These are phyloP conservation scores for Komagataella mondaviorum DNA, from an alignment of 805 yeast species.

Conservation along the genomic window DNA sequence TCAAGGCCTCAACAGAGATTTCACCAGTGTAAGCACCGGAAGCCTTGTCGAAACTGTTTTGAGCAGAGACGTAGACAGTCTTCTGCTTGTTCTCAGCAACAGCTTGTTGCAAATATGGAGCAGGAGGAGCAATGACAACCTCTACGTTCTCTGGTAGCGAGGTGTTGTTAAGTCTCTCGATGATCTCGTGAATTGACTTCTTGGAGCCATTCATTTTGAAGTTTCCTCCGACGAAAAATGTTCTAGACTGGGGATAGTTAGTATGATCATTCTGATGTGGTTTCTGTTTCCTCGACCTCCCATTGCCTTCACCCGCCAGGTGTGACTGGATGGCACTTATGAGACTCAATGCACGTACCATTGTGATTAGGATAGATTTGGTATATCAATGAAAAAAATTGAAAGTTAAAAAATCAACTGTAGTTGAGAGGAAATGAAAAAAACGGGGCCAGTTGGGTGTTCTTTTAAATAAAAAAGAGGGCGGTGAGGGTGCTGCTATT, in stretches of 20 bases:
- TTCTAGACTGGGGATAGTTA: constrained; percentile 44
- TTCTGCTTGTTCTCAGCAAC: constrained; percentile 52
- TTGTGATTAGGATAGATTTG: neutral
- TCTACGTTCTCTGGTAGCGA: constrained; percentile 67
- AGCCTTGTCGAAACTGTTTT: constrained; percentile 77
- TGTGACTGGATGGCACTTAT: neutral
- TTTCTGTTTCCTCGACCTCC: neutral
- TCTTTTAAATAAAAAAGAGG: neutral
- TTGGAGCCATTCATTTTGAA: constrained; percentile 97
- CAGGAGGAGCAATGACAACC: constrained; percentile 95
- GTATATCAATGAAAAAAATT: neutral
- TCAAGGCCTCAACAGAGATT: constrained; percentile 74
- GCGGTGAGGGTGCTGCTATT: neutral
- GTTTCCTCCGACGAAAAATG: constrained; percentile 98
- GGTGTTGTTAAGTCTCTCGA: constrained; percentile 71
- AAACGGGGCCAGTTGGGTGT: neutral
- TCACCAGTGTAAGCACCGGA: constrained; percentile 99
- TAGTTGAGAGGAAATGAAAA: neutral
- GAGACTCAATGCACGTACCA: constrained; percentile 3
- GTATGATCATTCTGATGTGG: neutral
- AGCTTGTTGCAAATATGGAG: constrained; percentile 77
- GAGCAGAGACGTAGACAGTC: constrained; percentile 77
- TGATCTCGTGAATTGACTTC: constrained; percentile 70
- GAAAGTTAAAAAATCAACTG: neutral
- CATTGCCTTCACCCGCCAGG: constrained; percentile 1